phyloP scores from a whole-genome alignment of 1,284 basidiomycete genomes.

The Papiliotrema fonsecae region DNA sequence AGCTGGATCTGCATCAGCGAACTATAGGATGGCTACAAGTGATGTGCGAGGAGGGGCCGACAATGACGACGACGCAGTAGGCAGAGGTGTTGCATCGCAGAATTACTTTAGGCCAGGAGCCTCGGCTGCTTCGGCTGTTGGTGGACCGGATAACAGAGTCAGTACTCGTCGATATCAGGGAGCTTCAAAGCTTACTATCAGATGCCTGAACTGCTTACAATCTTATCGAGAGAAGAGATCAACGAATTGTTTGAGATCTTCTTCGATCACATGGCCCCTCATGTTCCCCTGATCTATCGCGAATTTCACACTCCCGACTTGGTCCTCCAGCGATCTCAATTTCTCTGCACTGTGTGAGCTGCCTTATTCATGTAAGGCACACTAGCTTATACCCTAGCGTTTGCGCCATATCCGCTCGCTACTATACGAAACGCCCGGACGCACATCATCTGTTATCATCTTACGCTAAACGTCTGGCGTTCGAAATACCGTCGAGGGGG shows the following conservation, averaged over 20 bases:
- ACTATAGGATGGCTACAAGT: slow-evolving; percentile 31
- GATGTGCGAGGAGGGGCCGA: slow-evolving; percentile 29
- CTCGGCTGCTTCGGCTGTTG: slow-evolving; percentile 4
- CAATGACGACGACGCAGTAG: slow-evolving; percentile 14
- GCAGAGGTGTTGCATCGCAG: slow-evolving; percentile 65
- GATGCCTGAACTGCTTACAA: slow-evolving; percentile 76
- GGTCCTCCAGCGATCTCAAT: slow-evolving; percentile 85
- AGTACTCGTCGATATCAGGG: neutral
- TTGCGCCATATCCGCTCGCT: slow-evolving; percentile 88
- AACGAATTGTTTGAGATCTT: slow-evolving; percentile 87
- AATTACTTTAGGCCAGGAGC: slow-evolving; percentile 92
- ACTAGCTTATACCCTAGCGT: slow-evolving; percentile 48
- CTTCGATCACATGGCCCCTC: slow-evolving; percentile 49
- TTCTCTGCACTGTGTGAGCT: slow-evolving; percentile 83
- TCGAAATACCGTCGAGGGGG: slow-evolving; percentile 66
- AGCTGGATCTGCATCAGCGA: slow-evolving; percentile 10
- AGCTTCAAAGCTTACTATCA: slow-evolving; percentile 8
- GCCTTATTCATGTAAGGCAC: neutral
- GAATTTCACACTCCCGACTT: slow-evolving; percentile 87
- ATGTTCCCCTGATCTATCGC: slow-evolving; percentile 61
- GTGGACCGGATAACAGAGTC: neutral
- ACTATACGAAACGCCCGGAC: slow-evolving; percentile 77
- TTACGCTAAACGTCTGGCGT: slow-evolving; percentile 85
- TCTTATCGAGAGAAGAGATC: slow-evolving; percentile 76
- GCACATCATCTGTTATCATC: slow-evolving; percentile 75